These are phyloP conservation scores for Coniochaeta sp. DNA, from an alignment of 2,329 filamentous ascomycete genomes.

Conservation along the genomic window DNA sequence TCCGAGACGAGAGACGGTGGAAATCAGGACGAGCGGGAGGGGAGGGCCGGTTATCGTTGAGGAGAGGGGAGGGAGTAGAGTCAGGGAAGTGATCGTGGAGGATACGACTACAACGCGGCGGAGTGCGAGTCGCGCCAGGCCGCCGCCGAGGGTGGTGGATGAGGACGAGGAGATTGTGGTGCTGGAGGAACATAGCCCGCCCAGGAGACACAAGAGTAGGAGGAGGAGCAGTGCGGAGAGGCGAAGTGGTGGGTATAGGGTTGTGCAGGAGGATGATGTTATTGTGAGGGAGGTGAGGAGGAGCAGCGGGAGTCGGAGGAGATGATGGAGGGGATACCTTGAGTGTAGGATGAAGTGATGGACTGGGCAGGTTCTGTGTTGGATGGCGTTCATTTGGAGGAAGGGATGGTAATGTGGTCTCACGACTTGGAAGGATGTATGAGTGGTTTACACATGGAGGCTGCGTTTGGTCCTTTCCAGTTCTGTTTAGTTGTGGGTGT, in stretches of 20 bases:
- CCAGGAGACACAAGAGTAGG: slow-evolving; percentile 14
- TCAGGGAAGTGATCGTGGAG: slow-evolving; percentile 21
- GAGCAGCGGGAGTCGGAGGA: slow-evolving; percentile 21
- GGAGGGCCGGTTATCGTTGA: slow-evolving; percentile 17
- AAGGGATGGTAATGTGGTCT: neutral
- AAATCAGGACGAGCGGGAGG: slow-evolving; percentile 16
- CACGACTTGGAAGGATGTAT: too few species aligned
- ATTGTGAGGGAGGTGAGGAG: slow-evolving; percentile 22
- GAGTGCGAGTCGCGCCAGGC: slow-evolving; percentile 9
- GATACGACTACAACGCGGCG: slow-evolving; percentile 15
- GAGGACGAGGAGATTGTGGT: slow-evolving; percentile 26
- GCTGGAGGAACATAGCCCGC: slow-evolving; percentile 24
- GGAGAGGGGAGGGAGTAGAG: slow-evolving; percentile 10
- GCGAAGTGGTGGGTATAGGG: slow-evolving; percentile 18
- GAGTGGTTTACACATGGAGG: too few species aligned
- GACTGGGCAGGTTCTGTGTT: neutral
- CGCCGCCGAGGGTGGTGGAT: slow-evolving; percentile 14
- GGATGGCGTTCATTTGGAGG: neutral
- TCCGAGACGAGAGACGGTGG: slow-evolving; percentile 17
- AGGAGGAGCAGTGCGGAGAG: slow-evolving; percentile 17
- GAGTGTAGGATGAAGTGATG: slow-evolving; percentile 2
- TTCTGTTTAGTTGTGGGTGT: too few species aligned
- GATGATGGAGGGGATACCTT: slow-evolving; percentile 11
- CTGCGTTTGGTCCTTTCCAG: too few species aligned
- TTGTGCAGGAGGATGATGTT: slow-evolving; percentile 24